Conservation (phyloP, 1,284 basidiomycete species). For the Cutaneotrichosporon dermatis region DNA sequence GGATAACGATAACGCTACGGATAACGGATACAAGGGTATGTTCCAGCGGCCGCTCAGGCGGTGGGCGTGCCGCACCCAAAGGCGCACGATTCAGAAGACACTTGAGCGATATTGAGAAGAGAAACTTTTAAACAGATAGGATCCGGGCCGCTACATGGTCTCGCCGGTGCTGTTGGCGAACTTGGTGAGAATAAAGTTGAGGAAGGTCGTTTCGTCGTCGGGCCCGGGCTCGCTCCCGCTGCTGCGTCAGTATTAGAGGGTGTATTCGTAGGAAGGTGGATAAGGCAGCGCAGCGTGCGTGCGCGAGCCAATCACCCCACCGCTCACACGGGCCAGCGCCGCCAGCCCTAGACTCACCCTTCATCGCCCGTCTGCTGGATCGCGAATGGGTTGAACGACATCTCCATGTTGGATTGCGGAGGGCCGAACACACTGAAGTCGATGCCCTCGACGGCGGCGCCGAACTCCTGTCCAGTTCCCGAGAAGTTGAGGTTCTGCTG, state of each 20-base stretch:
- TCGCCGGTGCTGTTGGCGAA: conserved; percentile 44
- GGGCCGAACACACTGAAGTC: conserved; percentile 42
- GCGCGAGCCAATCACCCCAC: no score
- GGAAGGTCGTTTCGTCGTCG: conserved; percentile 41
- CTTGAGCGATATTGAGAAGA: not conserved
- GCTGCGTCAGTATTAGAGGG: not conserved
- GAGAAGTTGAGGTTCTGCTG: conserved; percentile 5
- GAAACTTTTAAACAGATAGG: not conserved
- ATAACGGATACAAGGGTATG: no score
- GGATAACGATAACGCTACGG: no score
- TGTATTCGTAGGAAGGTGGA: not conserved
- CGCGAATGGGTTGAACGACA: conserved; percentile 48
- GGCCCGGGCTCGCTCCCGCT: conserved; percentile 17
- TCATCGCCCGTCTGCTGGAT: conserved; percentile 41
- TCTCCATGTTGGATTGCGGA: conserved; percentile 18
- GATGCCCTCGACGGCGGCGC: conserved; percentile 34
- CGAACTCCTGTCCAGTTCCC: conserved; percentile 22
- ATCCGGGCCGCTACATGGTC: conserved; percentile 12
- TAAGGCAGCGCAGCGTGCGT: no score
- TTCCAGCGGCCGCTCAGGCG: no score
- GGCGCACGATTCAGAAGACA: no score
- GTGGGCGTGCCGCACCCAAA: no score
- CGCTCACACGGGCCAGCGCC: no score
- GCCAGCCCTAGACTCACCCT: conserved; percentile 40
- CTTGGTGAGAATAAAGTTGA: conserved; percentile 45